Percentiles rank a stretch among this genome's conserved stretches.
These are phyloP conservation scores for Annulohypoxylon nitens DNA, from an alignment of 495 filamentous ascomycete genomes.

Conservation along the genomic window DNA sequence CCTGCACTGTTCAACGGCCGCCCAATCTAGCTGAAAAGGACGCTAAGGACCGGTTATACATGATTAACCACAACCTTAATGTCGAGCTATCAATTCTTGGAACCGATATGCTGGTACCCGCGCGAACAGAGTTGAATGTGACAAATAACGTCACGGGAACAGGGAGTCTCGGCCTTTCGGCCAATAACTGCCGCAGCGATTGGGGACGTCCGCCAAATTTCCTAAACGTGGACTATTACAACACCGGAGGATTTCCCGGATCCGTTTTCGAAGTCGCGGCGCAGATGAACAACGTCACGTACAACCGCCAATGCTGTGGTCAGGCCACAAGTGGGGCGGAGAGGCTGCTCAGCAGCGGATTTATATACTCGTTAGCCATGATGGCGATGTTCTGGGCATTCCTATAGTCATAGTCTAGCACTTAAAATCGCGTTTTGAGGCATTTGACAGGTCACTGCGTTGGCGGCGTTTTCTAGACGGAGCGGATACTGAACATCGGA, in stretches of 20 bases:
- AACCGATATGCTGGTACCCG: slow-evolving; percentile 77
- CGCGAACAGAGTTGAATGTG: slow-evolving; percentile 70
- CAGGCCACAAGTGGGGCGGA: slow-evolving; percentile 44
- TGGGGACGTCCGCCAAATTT: slow-evolving; percentile 87
- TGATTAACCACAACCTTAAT: slow-evolving; percentile 95
- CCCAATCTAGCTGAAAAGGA: slow-evolving; percentile 67
- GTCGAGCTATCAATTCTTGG: slow-evolving; percentile 74
- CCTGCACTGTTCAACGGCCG: slow-evolving; percentile 77
- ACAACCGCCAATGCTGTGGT: slow-evolving; percentile 81
- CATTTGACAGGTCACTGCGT: slow-evolving; percentile 32
- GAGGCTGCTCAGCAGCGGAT: slow-evolving; percentile 20
- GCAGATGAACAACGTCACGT: slow-evolving; percentile 85
- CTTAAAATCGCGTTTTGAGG: background rate
- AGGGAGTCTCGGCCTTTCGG: slow-evolving; percentile 79
- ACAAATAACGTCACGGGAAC: slow-evolving; percentile 77
- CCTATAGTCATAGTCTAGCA: slow-evolving; percentile 21
- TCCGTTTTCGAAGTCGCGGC: slow-evolving; percentile 94
- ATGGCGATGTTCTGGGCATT: slow-evolving; percentile 33
- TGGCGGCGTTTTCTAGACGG: slow-evolving; percentile 39
- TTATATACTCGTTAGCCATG: slow-evolving; percentile 25
- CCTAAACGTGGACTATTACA: slow-evolving; percentile 91
- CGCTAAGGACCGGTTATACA: slow-evolving; percentile 76
- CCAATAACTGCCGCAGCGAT: slow-evolving; percentile 71
- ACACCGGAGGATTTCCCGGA: slow-evolving; percentile 74
- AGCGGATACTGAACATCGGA: slow-evolving; percentile 14